A percentile compares a stretch with the other conserved stretches of the same genome.
Conservation (phyloP, 2,329 filamentous ascomycete genomes). For the Daldinia sp. region DNA sequence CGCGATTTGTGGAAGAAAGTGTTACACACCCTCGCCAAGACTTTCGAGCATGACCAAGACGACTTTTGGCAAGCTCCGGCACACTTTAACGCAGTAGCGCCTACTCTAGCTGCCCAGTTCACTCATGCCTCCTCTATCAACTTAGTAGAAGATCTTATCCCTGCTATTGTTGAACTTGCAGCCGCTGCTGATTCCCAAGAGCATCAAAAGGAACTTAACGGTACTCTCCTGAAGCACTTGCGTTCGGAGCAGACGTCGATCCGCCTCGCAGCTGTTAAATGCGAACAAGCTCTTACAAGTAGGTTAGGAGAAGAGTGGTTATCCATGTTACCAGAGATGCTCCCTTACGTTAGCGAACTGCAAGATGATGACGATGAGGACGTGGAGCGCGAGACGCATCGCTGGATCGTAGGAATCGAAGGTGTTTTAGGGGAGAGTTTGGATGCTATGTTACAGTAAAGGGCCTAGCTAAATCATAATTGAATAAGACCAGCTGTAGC, state of each 20-base stretch:
- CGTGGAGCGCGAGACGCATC: conserved; percentile 88
- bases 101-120: conserved; percentile 77
- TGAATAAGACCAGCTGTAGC: conserved; percentile 14
- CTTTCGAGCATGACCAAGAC: conserved; percentile 91
- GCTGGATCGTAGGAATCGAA: conserved; percentile 93
- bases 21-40: conserved; percentile 77
- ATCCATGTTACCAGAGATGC: conserved; percentile 89
- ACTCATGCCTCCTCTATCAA: conserved; percentile 58
- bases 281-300: conserved; percentile 83
- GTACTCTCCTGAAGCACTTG: conserved; percentile 80
- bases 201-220: conserved; percentile 91
- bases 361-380: conserved; percentile 96
- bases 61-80: conserved; percentile 95
- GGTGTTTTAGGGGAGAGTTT: conserved; percentile 88
- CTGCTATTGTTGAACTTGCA: conserved; percentile 83
- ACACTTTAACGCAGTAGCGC: conserved; percentile 81
- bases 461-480: not conserved
- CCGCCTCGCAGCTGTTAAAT: conserved; percentile 83
- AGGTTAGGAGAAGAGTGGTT: conserved; percentile 94
- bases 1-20: conserved; percentile 75
- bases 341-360: conserved; percentile 94
- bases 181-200: conserved; percentile 84
- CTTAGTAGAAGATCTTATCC: conserved; percentile 70
- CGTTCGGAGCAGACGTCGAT: conserved; percentile 78
- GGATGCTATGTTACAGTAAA: conserved; percentile 89